Percentiles rank a stretch among this genome's conserved stretches.
These are phyloP conservation scores for Ocimum tenuiflorum DNA, from an alignment of 257 asterid species.

Conservation along the genomic window DNA sequence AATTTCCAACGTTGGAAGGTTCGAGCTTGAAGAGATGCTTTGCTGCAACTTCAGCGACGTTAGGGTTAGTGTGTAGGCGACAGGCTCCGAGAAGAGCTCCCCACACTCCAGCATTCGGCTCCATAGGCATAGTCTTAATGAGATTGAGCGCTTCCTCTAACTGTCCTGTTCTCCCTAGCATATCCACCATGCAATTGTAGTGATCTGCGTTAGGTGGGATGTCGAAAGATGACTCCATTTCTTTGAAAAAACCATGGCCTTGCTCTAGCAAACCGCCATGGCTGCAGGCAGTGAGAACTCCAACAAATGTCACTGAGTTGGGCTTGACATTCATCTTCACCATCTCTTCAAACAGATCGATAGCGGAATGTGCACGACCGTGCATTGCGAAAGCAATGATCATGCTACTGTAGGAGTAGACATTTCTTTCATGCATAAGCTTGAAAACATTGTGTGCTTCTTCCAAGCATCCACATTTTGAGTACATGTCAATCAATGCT, in stretches of 20 bases:
- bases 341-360: conserved; percentile 65
- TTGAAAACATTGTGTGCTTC: conserved; percentile 49
- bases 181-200: conserved; percentile 67
- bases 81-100: conserved; percentile 84
- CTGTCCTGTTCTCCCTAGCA: conserved; percentile 55
- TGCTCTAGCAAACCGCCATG: conserved; percentile 67
- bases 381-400: conserved; percentile 68
- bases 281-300: conserved; percentile 72
- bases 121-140: conserved; percentile 50
- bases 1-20: conserved; percentile 59
- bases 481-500: conserved; percentile 78
- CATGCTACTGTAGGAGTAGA: conserved; percentile 69
- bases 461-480: conserved; percentile 71
- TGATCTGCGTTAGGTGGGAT: conserved; percentile 51
- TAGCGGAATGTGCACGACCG: conserved; percentile 50
- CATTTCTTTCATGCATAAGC: conserved; percentile 39
- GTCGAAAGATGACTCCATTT: conserved; percentile 45
- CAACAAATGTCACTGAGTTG: conserved; percentile 62
- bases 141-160: conserved; percentile 52
- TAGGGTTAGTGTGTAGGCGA: conserved; percentile 45
- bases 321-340: conserved; percentile 48
- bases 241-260: conserved; percentile 40
- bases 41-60: conserved; percentile 74
- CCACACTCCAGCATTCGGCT: conserved; percentile 66
- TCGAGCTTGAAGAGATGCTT: conserved; percentile 55